Evolutionary conservation across 129 eudicot species (phyloP).

Genomic region (Saussurea involucrata): DNA sequence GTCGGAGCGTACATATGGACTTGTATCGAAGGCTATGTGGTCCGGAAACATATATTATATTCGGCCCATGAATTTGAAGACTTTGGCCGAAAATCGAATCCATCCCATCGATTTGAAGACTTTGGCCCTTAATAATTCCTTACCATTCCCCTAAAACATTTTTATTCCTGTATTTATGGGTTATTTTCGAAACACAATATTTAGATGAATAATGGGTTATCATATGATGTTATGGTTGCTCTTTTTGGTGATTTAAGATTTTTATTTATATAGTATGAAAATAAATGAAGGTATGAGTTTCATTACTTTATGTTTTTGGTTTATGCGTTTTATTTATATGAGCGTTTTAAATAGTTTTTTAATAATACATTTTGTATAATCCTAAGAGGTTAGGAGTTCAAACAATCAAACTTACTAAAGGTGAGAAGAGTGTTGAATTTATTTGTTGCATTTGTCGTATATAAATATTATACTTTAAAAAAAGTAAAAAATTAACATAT

Average conservation of each 20-base stretch:
- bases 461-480: no score
- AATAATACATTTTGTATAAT: no score
- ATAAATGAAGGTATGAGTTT: background rate
- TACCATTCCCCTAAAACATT: background rate
- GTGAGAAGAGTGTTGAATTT: no score
- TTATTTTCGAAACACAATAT: background rate
- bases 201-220: background rate
- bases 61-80: slow-evolving; percentile 62
- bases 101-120: slow-evolving; percentile 54
- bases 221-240: background rate
- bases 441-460: no score
- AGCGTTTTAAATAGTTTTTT: no score
- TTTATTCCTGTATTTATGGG: background rate
- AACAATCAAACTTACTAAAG: no score
- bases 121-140: slow-evolving; percentile 14
- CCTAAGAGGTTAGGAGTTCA: no score
- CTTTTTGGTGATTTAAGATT: background rate
- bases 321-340: no score
- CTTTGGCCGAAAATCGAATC: slow-evolving; percentile 29
- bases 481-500: no score
- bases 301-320: background rate
- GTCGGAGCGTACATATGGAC: slow-evolving; percentile 46
- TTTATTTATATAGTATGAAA: background rate
- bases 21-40: slow-evolving; percentile 55
- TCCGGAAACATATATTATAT: slow-evolving; percentile 30